Conservation (phyloP, 2,329 filamentous ascomycete genomes). For the Penicillium polonicum region DNA sequence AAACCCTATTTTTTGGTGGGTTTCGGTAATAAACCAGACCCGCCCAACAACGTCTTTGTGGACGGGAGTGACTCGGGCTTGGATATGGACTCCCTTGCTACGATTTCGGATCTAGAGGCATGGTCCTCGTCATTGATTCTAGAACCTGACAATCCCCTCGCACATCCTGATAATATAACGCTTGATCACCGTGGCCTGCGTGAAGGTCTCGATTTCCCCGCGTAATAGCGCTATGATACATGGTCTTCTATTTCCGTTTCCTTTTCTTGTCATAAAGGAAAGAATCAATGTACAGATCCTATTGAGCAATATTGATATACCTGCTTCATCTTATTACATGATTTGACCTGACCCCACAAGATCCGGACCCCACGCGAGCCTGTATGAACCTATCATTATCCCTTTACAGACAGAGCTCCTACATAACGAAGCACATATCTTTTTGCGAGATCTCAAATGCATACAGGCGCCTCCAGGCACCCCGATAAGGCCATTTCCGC, state of each 20-base stretch:
- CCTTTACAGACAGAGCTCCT: not conserved
- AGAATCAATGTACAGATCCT: not conserved
- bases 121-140: not conserved
- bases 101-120: not conserved
- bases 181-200: not conserved
- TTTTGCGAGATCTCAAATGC: not conserved
- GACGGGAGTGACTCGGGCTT: not conserved
- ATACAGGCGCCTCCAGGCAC: not conserved
- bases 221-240: not conserved
- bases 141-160: not conserved
- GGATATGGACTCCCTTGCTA: not conserved
- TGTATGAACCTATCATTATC: too few species aligned
- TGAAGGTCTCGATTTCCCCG: not conserved
- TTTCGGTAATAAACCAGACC: not conserved
- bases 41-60: not conserved
- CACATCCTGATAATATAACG: not conserved
- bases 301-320: not conserved
- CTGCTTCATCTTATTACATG: not conserved
- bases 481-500: not conserved
- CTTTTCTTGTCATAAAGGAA: not conserved
- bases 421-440: too few species aligned
- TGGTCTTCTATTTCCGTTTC: not conserved
- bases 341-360: not conserved
- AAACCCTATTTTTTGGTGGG: not conserved
- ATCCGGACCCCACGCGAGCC: not conserved